Base-by-base conservation (phyloP, 352 stramenopile species). In the Phytophthora europaea region DNA sequence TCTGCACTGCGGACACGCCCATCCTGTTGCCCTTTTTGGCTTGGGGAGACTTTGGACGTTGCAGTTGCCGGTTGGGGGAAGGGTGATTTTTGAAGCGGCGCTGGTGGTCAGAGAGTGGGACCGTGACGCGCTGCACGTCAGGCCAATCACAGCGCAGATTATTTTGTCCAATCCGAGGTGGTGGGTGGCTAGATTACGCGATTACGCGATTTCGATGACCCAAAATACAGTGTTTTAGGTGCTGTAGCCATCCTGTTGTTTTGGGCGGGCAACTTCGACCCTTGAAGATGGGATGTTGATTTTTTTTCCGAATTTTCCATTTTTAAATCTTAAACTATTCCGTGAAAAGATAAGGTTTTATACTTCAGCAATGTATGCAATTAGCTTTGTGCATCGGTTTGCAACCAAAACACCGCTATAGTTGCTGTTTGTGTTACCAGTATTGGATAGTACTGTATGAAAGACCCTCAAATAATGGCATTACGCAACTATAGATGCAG, bases 31-130 rank as follows among this genome's bases (percentile, higher is more conserved):
- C n/a, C 8, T 31, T 18, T 33, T 33, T 28, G 18, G 47, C 10
- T 5, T 7, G 20, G 6, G 48, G 20, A 54, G 48, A 50, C 43
- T 50, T 13, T 20, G 43, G 16, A 51, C 43, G 48, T 54, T 54
- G 48, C 48, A 54, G 48, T 54, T 54, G 48, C 48, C 48, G 15
- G n/a, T n/a, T 54, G 48, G 20, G 48, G 48, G 48, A 16, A 6
- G n/a, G 10, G 48, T 33, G 48, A 51, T 51, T 51, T 54, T 54
- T 54, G 48, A 54, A 54, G 48, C 22, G 20, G 12, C 43, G 48
- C 48, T 12, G 22, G 48, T 54, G 22, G 48, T 54, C 48, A 54
- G 48, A 54, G 48, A 54, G 48, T 54, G 48, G 48, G 20, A 54
- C 20, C 1, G 20, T 54, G 48, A 54, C 48, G 48, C 48, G 48